These are phyloP conservation scores for Pythium brassicae DNA, from an alignment of 352 stramenopile species.

Conservation along the genomic window DNA sequence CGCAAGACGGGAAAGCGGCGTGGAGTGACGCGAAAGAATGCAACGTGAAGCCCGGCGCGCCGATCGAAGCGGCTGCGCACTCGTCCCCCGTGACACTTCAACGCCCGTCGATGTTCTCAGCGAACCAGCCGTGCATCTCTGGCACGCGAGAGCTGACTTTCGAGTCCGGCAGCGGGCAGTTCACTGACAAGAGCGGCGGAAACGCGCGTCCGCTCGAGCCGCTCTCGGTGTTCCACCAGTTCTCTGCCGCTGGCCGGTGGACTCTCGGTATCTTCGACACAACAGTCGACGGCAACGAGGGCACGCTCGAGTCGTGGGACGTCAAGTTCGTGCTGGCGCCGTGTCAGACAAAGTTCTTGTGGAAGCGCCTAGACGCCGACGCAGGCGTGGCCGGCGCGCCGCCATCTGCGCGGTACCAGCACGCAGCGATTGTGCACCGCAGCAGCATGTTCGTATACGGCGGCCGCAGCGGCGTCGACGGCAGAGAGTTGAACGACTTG, in stretches of 20 bases:
- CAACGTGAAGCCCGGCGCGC: constrained; percentile 22
- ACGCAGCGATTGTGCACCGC: constrained; percentile 51
- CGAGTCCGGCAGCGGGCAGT: constrained; percentile 13
- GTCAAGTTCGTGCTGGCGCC: constrained; percentile 46
- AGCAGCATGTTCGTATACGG: constrained; percentile 73
- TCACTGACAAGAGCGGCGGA: constrained; percentile 1
- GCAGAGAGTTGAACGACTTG: constrained; percentile 38
- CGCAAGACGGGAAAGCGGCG: constrained; percentile 25
- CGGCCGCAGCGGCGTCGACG: constrained; percentile 28
- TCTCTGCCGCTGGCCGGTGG: constrained; percentile 50
- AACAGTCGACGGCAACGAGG: constrained; percentile 28
- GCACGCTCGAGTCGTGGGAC: constrained; percentile 45
- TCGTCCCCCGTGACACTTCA: constrained; percentile 50
- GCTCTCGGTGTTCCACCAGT: constrained; percentile 50
- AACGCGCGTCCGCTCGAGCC: constrained; percentile 28
- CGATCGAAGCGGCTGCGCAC: constrained; percentile 29
- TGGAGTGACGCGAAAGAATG: constrained; percentile 44
- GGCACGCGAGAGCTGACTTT: constrained; percentile 33
- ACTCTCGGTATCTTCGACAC: constrained; percentile 51
- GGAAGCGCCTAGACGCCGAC: constrained; percentile 34
- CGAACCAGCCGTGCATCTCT: constrained; percentile 16
- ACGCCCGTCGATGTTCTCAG: constrained; percentile 33
- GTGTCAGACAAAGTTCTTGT: constrained; percentile 51
- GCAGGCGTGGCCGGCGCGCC: constrained; percentile 21
- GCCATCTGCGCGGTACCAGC: constrained; percentile 48